Percentiles rank a stretch among this genome's conserved stretches.
Evolutionary conservation across 2,329 filamentous ascomycete species (phyloP).

Genomic region (Pestalotiopsis sp.): DNA sequence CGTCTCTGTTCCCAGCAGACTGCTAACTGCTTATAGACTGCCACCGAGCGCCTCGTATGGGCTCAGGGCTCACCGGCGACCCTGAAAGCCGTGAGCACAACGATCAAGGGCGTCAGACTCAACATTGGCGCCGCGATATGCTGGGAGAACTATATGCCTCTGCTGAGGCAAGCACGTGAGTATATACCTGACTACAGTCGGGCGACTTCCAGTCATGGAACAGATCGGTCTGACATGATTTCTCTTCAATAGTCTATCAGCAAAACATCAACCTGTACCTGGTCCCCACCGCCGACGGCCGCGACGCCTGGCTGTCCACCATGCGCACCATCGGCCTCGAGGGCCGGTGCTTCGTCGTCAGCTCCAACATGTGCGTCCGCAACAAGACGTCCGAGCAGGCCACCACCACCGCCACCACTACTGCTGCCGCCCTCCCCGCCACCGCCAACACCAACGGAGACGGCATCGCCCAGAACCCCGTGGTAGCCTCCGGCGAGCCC

Average conservation of each 20-base stretch:
- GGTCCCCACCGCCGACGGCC: constrained; percentile 82
- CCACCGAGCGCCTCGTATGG: constrained; percentile 82
- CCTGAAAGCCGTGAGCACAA: constrained; percentile 75
- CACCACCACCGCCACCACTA: background rate
- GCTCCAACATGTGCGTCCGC: constrained; percentile 77
- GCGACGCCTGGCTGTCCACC: constrained; percentile 80
- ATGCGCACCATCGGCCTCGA: constrained; percentile 82
- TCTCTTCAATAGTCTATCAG: constrained; percentile 59
- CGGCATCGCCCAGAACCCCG: background rate
- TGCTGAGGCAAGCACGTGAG: constrained; percentile 2
- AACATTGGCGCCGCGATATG: constrained; percentile 87
- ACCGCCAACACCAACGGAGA: background rate
- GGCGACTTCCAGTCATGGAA: background rate
- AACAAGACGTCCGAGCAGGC: constrained; percentile 52
- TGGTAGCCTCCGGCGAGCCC: background rate
- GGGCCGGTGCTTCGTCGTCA: constrained; percentile 82
- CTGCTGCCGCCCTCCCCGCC: background rate
- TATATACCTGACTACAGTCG: too few relatives aligned
- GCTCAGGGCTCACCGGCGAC: constrained; percentile 80
- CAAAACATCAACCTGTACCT: constrained; percentile 93
- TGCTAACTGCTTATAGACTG: constrained; percentile 55
- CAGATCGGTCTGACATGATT: constrained; percentile 53
- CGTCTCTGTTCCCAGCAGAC: background rate
- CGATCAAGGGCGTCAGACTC: constrained; percentile 75
- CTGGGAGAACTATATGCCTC: constrained; percentile 83